Evolutionary conservation across 805 yeast genomes (phyloP).

Genomic region (Starmerella etchellsii): DNA sequence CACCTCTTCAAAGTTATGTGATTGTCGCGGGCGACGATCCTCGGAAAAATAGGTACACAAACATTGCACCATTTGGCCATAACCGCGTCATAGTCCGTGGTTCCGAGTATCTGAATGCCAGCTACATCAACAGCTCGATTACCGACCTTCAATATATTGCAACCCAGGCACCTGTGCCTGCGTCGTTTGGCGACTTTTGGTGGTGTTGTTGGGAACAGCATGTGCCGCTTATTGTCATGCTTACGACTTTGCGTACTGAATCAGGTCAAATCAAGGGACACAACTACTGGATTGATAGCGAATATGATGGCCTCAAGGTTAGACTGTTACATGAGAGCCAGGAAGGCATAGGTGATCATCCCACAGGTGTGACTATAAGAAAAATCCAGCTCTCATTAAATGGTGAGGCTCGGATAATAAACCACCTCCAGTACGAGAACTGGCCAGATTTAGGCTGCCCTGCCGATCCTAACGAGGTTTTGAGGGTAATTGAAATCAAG

Average conservation of each 20-base stretch:
- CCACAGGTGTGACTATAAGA: conserved; percentile 27
- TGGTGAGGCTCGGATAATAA: conserved; percentile 33
- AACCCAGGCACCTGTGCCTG: conserved; percentile 79
- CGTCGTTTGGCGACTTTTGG: conserved; percentile 79
- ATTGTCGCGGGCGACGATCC: conserved; percentile 69
- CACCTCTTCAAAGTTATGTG: conserved; percentile 28
- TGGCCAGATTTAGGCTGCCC: conserved; percentile 84
- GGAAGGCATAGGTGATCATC: conserved; percentile 3
- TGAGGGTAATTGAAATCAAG: conserved; percentile 41
- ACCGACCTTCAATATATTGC: conserved; percentile 53
- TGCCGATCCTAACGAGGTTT: conserved; percentile 46
- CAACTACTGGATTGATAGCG: conserved; percentile 67
- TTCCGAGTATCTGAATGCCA: conserved; percentile 72
- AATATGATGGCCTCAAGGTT: conserved; percentile 28
- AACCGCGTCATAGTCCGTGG: conserved; percentile 52
- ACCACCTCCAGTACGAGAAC: conserved; percentile 61
- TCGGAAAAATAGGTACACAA: conserved; percentile 81
- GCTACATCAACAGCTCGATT: conserved; percentile 38
- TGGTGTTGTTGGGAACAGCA: conserved; percentile 55
- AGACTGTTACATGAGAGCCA: conserved; percentile 21
- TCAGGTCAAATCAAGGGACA: conserved; percentile 75
- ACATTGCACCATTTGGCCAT: conserved; percentile 77
- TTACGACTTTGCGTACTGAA: conserved; percentile 61
- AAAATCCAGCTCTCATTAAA: conserved; percentile 31
- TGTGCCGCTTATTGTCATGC: conserved; percentile 55